Percentiles rank a stretch among this genome's conserved stretches.
Evolutionary conservation across 805 yeast genomes (phyloP).

Genomic region (Candida multigemmis): DNA sequence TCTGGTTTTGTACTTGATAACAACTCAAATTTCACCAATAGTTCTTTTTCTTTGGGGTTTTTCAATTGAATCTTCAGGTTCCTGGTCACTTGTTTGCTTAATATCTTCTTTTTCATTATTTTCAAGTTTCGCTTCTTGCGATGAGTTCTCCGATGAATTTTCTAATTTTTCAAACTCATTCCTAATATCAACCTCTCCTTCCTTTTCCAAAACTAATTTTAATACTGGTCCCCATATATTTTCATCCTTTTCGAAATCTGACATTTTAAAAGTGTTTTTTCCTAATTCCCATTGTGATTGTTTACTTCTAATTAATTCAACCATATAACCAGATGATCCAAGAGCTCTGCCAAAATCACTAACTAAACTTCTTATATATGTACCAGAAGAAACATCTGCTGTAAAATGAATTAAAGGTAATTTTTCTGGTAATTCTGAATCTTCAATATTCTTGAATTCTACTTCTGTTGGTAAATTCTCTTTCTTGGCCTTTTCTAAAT

Average conservation of each 20-base stretch:
- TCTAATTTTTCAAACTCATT: slow-evolving; percentile 11
- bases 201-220: slow-evolving; percentile 38
- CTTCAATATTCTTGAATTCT: no score
- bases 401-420: slow-evolving; percentile 68
- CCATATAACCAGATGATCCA: slow-evolving; percentile 83
- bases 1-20: slow-evolving; percentile 3
- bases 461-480: slow-evolving; percentile 29
- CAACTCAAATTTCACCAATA: slow-evolving; percentile 13
- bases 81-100: slow-evolving; percentile 2
- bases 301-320: slow-evolving; percentile 56
- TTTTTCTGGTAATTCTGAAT: slow-evolving; percentile 31
- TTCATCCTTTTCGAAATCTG: slow-evolving; percentile 56
- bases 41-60: slow-evolving; percentile 10
- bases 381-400: slow-evolving; percentile 86
- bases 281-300: slow-evolving; percentile 85
- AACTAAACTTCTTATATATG: slow-evolving; percentile 82
- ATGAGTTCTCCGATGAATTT: no score
- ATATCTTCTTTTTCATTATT: slow-evolving; percentile 2
- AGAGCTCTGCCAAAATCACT: slow-evolving; percentile 84
- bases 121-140: no score
- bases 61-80: slow-evolving; percentile 1
- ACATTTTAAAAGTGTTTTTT: slow-evolving; percentile 56
- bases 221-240: slow-evolving; percentile 65
- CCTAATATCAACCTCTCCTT: slow-evolving; percentile 17
- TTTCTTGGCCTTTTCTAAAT: slow-evolving; percentile 31